Percentiles rank a stretch among this genome's conserved stretches.
phyloP scores from a whole-genome alignment of 306 rosid genomes.

The Hippophae rhamnoides region DNA sequence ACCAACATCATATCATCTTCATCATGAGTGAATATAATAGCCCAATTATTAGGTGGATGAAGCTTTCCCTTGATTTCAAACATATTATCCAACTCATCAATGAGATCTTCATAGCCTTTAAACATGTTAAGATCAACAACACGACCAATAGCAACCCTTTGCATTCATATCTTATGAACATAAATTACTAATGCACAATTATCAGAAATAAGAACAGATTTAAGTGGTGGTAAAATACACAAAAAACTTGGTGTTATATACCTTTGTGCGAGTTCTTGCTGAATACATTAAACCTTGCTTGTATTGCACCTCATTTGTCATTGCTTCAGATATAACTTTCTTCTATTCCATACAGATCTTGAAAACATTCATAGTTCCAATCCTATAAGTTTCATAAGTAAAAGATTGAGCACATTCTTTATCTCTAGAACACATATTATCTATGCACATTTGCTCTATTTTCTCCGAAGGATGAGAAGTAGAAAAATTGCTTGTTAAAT shows the following conservation, averaged over 20 bases:
- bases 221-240: background rate
- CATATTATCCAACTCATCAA: conserved; percentile 66
- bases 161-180: conserved; percentile 71
- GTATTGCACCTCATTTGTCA: background rate
- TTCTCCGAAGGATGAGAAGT: conserved; percentile 25
- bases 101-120: conserved; percentile 57
- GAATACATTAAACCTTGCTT: too few species aligned
- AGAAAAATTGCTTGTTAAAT: conserved; percentile 33
- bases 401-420: conserved; percentile 5
- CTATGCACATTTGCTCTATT: too few species aligned
- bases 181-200: conserved; percentile 7
- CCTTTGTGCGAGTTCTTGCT: too few species aligned
- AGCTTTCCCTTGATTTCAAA: conserved; percentile 79
- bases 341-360: conserved; percentile 37
- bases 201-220: background rate
- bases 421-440: too few species aligned
- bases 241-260: too few species aligned
- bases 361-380: conserved; percentile 23
- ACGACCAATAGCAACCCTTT: conserved; percentile 82
- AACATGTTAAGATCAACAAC: conserved; percentile 59
- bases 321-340: conserved; percentile 25
- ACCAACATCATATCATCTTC: conserved; percentile 76
- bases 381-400: conserved; percentile 33
- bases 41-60: conserved; percentile 53
- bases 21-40: conserved; percentile 61